Evolutionary conservation across 192 early-diverging fungal species (phyloP).

Genomic region (Coemansia sp.): DNA sequence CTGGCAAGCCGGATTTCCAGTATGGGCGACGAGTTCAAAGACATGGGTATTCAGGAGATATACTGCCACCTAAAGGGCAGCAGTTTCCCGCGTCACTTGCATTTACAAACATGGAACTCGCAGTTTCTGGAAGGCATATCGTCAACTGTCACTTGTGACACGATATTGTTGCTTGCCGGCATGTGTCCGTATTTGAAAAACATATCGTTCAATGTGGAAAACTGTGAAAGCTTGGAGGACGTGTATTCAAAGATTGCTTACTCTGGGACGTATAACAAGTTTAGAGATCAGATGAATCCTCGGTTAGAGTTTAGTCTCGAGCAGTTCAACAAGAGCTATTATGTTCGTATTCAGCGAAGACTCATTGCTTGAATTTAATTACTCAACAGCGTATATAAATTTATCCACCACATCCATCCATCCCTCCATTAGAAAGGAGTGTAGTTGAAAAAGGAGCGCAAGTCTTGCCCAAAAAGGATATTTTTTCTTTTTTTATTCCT

Average conservation of each 20-base stretch:
- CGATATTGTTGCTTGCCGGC: neutral
- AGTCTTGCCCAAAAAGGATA: no score
- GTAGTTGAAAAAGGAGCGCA: no score
- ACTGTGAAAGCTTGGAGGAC: neutral
- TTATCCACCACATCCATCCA: neutral
- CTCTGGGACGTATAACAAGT: neutral
- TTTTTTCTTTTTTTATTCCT: no score
- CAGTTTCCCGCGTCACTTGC: neutral
- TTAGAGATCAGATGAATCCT: neutral
- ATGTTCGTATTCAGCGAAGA: neutral
- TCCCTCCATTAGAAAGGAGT: neutral
- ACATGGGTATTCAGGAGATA: neutral
- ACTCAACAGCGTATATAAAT: neutral
- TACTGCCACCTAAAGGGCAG: neutral
- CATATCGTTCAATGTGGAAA: neutral
- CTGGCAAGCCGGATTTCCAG: neutral
- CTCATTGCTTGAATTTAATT: neutral
- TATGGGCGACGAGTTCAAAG: neutral
- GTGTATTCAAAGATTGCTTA: neutral
- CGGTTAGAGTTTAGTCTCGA: neutral
- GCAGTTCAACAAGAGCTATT: neutral
- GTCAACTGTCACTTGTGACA: neutral
- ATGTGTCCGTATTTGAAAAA: neutral
- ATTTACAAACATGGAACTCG: neutral
- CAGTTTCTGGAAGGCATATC: neutral